These are phyloP conservation scores for Albugo laibachii DNA, from an alignment of 352 stramenopile species.

Conservation along the genomic window DNA sequence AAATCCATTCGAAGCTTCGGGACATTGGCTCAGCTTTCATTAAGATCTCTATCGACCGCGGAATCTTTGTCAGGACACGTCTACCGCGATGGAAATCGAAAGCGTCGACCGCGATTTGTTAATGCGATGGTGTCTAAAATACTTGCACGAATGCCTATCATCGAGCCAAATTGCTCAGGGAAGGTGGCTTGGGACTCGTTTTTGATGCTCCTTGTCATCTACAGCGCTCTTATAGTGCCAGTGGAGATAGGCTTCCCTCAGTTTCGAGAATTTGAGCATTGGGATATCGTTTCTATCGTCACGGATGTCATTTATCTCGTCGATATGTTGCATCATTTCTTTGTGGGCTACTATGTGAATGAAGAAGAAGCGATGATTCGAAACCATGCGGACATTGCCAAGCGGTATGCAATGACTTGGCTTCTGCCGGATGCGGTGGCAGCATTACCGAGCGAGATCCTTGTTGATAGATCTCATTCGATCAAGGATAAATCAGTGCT, in stretches of 20 bases:
- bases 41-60: too few relatives aligned
- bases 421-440: slow-evolving; percentile 31
- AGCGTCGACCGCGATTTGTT: too few relatives aligned
- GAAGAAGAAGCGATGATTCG: slow-evolving; percentile 43
- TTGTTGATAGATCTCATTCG: slow-evolving; percentile 10
- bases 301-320: slow-evolving; percentile 37
- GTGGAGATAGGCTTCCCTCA: slow-evolving; percentile 54
- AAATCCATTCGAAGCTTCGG: too few relatives aligned
- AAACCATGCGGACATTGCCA: slow-evolving; percentile 20
- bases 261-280: slow-evolving; percentile 15
- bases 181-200: slow-evolving; percentile 48
- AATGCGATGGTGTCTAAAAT: too few relatives aligned
- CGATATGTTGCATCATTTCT: slow-evolving; percentile 50
- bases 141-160: slow-evolving; percentile 10
- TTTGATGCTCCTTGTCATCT: slow-evolving; percentile 52
- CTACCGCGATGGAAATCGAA: too few relatives aligned
- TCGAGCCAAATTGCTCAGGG: slow-evolving; percentile 30
- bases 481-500: slow-evolving; percentile 18
- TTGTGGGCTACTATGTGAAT: slow-evolving; percentile 34
- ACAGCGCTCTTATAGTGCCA: slow-evolving; percentile 46
- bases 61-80: too few relatives aligned
- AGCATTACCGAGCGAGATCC: slow-evolving; percentile 28
- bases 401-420: slow-evolving; percentile 32
- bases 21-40: too few relatives aligned
- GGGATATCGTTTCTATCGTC: slow-evolving; percentile 11